These are phyloP conservation scores for Glaciozyma martinii DNA, from an alignment of 768 basidiomycete species.

Conservation along the genomic window DNA sequence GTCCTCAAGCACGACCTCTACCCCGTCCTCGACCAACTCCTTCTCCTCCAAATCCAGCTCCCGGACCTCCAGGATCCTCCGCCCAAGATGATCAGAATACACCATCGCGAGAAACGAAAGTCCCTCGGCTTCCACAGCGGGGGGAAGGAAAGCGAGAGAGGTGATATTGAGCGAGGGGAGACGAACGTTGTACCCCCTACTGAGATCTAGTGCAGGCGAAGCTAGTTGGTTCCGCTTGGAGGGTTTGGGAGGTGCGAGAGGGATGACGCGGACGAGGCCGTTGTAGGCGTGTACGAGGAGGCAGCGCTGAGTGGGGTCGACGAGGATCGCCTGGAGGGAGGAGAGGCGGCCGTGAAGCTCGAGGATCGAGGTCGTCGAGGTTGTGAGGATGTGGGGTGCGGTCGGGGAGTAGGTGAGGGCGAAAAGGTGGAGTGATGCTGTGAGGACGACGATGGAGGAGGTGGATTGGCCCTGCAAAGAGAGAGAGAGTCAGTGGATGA, in stretches of 20 bases:
- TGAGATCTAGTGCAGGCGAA: slow-evolving; percentile 17
- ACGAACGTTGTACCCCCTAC: slow-evolving; percentile 26
- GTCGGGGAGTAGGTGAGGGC: slow-evolving; percentile 14
- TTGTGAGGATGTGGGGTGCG: neutral
- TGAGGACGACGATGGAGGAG: slow-evolving; percentile 27
- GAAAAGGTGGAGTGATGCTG: slow-evolving; percentile 29
- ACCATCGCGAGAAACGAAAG: slow-evolving; percentile 53
- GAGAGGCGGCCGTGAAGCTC: slow-evolving; percentile 23
- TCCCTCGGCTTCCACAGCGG: slow-evolving; percentile 23
- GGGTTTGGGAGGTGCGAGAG: slow-evolving; percentile 8
- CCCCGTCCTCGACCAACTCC: slow-evolving; percentile 28
- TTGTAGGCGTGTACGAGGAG: slow-evolving; percentile 31
- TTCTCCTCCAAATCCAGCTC: slow-evolving; percentile 29
- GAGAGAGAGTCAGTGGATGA: neutral
- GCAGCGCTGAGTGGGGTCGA: slow-evolving; percentile 17
- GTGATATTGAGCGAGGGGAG: slow-evolving; percentile 61
- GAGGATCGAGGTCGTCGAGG: slow-evolving; percentile 16
- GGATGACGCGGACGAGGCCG: slow-evolving; percentile 32
- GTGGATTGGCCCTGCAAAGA: neutral
- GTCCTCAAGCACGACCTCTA: slow-evolving; percentile 16
- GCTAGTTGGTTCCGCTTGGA: neutral
- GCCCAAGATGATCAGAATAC: slow-evolving; percentile 52
- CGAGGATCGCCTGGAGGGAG: slow-evolving; percentile 17
- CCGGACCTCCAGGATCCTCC: slow-evolving; percentile 35
- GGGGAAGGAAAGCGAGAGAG: slow-evolving; percentile 55